Base-by-base conservation (phyloP, 169 alveolate species). In the Plasmodium yoelii region DNA sequence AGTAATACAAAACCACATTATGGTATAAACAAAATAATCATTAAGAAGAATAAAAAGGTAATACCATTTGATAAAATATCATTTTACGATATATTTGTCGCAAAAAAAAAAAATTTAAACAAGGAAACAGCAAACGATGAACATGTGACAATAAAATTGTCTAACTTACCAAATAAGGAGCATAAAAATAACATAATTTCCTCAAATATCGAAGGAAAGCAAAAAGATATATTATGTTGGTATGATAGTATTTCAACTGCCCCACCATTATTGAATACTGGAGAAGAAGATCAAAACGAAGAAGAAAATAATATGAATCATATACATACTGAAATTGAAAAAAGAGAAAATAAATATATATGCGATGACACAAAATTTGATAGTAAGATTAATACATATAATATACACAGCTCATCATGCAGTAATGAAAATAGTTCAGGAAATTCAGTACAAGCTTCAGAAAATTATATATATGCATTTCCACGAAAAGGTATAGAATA, bases 361-460 rank as follows among this genome's bases (percentile, higher is more conserved):
- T 26, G 13, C 9, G n/a, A 13, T 28, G 18, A 47, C 9, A 28
- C 12, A 26, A 46, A 73, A 26, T 55, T 9, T 24, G 0, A 26
- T 15, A 73, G 19, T n/a, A 56, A 12, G 8, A 61, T 55, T n/a
- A 63, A 47, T 61, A 74, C 74, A 22, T 77, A 77, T 47, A 77
- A 77, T 57, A 77, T 77, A 53, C 77, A 77, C 57, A 77, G 88
- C 53, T 55, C 68, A 5, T 77, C 77, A 8, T 47, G 56, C 3
- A 42, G 56, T 13, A 49, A 46, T 57, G 75, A 77, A 64, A 53
- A 24, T 39, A 63, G 53, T 1, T 77, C 88, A 2, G 77, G 47
- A 10, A 75, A 77, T 51, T 57, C 87, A 2, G 7, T 44, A 10
- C 53, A 73, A 22, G 73, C 18, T 57, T 47, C 60, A 18, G 47